Percentiles rank a stretch among this genome's conserved stretches.
phyloP scores from a whole-genome alignment of 192 early-diverging fungal species.

The Thamnidium elegans region DNA sequence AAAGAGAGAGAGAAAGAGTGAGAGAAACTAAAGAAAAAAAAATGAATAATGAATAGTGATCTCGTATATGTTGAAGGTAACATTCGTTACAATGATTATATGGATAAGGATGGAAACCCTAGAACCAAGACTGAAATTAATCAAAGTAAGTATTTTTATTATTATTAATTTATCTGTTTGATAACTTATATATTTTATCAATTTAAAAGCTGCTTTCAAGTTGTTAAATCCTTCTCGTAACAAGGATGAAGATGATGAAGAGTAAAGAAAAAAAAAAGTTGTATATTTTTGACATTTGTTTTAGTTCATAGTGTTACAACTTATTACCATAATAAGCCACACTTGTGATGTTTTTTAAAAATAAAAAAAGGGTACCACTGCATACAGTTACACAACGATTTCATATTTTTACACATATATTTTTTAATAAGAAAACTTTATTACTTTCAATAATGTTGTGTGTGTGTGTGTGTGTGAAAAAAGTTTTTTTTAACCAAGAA shows the following conservation, averaged over 20 bases:
- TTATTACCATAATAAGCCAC: no score
- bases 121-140: slow-evolving; percentile 49
- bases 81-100: slow-evolving; percentile 59
- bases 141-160: slow-evolving; percentile 37
- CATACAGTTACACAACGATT: not conserved
- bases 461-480: not conserved
- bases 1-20: no score
- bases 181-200: not conserved
- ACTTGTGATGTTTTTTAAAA: not conserved
- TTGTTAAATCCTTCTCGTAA: slow-evolving; percentile 1
- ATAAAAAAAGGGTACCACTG: not conserved
- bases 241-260: slow-evolving; percentile 2
- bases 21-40: not conserved
- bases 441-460: not conserved
- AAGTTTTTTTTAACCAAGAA: slow-evolving; percentile 43
- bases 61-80: slow-evolving; percentile 63
- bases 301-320: no score
- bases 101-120: slow-evolving; percentile 59
- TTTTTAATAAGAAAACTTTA: not conserved
- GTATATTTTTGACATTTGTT: no score
- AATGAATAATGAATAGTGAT: slow-evolving; percentile 31
- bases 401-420: not conserved
- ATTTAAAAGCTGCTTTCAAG: slow-evolving; percentile 8
- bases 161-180: no score
- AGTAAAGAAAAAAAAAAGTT: not conserved